A percentile compares a stretch with the other conserved stretches of the same genome.
phyloP scores from a whole-genome alignment of 352 stramenopile species.

The Globisporangium radiosum region DNA sequence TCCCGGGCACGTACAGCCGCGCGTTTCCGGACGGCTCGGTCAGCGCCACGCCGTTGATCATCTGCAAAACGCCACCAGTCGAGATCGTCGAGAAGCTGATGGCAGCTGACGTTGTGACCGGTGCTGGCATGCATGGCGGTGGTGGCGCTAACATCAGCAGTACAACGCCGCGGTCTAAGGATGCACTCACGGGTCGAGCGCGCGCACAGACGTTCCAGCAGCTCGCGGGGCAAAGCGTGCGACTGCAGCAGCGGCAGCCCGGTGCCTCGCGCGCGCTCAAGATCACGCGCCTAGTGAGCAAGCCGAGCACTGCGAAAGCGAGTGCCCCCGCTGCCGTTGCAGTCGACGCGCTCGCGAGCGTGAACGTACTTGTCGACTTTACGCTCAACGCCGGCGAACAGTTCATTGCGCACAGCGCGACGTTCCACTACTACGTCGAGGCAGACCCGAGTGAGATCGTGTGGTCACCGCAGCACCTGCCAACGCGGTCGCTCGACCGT shows the following conservation, averaged over 20 bases:
- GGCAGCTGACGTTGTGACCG: conserved; percentile 4
- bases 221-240: conserved; percentile 50
- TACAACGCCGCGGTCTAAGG: conserved; percentile 18
- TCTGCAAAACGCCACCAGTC: conserved; percentile 47
- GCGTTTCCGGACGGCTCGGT: conserved; percentile 48
- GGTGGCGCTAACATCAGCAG: not conserved
- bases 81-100: conserved; percentile 45
- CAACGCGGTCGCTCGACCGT: conserved; percentile 36
- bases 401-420: conserved; percentile 66
- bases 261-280: conserved; percentile 15
- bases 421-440: conserved; percentile 60
- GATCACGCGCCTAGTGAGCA: conserved; percentile 18
- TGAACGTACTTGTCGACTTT: conserved; percentile 62
- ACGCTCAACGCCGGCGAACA: conserved; percentile 70
- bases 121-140: not conserved
- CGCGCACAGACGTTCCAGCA: conserved; percentile 50
- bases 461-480: conserved; percentile 52
- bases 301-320: conserved; percentile 7
- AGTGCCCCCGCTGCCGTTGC: not conserved
- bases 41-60: conserved; percentile 44
- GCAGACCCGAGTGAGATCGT: conserved; percentile 35
- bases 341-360: conserved; percentile 5
- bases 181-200: conserved; percentile 26
- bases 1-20: conserved; percentile 48
- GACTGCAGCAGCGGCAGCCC: conserved; percentile 12